These are phyloP conservation scores for Phytophthora lateralis DNA, from an alignment of 352 stramenopile genomes.

Conservation along the genomic window DNA sequence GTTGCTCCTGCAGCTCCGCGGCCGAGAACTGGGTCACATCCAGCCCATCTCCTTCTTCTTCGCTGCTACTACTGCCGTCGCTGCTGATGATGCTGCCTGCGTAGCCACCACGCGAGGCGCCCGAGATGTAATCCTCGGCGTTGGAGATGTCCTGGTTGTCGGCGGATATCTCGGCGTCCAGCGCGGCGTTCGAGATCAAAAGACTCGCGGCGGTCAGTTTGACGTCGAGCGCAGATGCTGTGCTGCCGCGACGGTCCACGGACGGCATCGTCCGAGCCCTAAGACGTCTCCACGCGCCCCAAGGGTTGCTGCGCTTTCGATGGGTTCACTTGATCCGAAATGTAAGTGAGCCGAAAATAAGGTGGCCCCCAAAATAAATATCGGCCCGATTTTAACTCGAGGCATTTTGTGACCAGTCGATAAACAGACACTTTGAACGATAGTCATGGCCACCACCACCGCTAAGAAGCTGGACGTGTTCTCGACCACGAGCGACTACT, in stretches of 20 bases:
- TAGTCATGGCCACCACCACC: slow-evolving; percentile 24
- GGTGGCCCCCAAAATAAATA: too few species aligned
- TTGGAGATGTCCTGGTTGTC: slow-evolving; percentile 27
- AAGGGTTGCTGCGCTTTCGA: slow-evolving; percentile 3
- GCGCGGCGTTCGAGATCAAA: slow-evolving; percentile 1
- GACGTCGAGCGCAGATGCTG: neutral
- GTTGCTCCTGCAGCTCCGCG: slow-evolving; percentile 33
- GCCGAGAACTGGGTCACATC: slow-evolving; percentile 36
- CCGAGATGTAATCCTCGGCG: slow-evolving; percentile 32
- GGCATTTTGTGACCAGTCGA: neutral
- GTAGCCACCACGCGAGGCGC: slow-evolving; percentile 29
- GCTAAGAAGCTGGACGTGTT: slow-evolving; percentile 86
- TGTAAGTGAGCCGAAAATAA: too few species aligned
- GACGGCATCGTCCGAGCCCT: slow-evolving; percentile 30
- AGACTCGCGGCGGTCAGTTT: neutral
- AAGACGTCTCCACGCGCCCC: slow-evolving; percentile 18
- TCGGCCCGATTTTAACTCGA: too few species aligned
- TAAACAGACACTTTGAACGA: neutral
- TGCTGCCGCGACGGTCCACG: slow-evolving; percentile 12
- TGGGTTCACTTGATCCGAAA: too few species aligned
- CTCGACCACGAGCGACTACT: slow-evolving; percentile 77
- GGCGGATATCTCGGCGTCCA: slow-evolving; percentile 9
- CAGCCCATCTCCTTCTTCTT: slow-evolving; percentile 16
- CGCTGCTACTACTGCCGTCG: slow-evolving; percentile 33
- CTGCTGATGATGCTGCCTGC: slow-evolving; percentile 36